phyloP scores from a whole-genome alignment of 2,329 filamentous ascomycete genomes.

The Cyclaneusma minus region DNA sequence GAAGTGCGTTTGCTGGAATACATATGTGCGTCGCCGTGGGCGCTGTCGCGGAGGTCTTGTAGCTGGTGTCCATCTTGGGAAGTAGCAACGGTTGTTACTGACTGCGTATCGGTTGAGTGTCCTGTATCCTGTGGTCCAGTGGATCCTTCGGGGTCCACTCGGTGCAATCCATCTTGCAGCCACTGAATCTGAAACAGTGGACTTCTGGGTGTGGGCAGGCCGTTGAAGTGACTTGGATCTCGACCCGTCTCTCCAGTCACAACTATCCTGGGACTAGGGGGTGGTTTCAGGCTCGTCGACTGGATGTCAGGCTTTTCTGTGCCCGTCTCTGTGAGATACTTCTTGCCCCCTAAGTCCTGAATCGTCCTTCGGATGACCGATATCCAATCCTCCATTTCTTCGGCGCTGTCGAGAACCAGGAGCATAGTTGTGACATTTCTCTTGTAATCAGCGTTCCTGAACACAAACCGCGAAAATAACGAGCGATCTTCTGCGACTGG shows the following conservation, averaged over 20 bases:
- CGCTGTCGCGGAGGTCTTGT: slow-evolving; percentile 39
- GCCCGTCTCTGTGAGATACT: slow-evolving; percentile 44
- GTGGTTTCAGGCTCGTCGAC: not conserved
- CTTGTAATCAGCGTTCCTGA: slow-evolving; percentile 36
- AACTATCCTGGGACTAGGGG: too few relatives aligned
- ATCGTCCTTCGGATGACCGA: slow-evolving; percentile 53
- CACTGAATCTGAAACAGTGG: slow-evolving; percentile 8
- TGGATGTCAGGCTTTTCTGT: slow-evolving; percentile 26
- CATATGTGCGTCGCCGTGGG: slow-evolving; percentile 40
- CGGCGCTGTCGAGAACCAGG: slow-evolving; percentile 55
- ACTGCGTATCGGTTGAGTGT: slow-evolving; percentile 30
- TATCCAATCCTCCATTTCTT: slow-evolving; percentile 68
- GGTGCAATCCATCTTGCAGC: slow-evolving; percentile 7
- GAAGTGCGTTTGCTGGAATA: slow-evolving; percentile 46
- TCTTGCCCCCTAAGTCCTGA: slow-evolving; percentile 52
- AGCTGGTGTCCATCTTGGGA: slow-evolving; percentile 44
- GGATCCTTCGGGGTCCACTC: slow-evolving; percentile 7
- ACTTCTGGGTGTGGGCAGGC: slow-evolving; percentile 3
- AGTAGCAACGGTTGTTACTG: slow-evolving; percentile 37
- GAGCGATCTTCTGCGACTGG: slow-evolving; percentile 37
- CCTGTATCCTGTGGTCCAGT: slow-evolving; percentile 2
- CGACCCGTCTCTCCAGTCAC: too few relatives aligned
- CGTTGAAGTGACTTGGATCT: not conserved
- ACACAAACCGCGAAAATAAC: slow-evolving; percentile 47
- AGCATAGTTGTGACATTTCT: slow-evolving; percentile 47